Evolutionary conservation across 139 green algal genomes (phyloP).

Genomic region (Pseudopediastrum boryanum): DNA sequence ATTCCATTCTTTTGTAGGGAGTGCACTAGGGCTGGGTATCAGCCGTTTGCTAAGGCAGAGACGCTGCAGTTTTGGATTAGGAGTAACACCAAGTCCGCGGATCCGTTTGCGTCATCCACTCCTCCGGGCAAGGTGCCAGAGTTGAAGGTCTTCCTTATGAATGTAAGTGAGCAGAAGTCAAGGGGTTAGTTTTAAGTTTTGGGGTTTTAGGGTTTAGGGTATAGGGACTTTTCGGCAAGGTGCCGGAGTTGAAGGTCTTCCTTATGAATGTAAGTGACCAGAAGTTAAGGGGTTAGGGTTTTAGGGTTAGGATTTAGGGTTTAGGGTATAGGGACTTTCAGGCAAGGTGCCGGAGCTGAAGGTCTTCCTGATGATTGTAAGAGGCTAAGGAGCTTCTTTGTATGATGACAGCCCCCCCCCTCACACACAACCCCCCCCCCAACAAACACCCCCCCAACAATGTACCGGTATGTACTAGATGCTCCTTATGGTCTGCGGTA

Average conservation of each 20-base stretch:
- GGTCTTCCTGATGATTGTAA: constrained; percentile 29
- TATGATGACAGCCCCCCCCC: no score
- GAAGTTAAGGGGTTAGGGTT: no score
- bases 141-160: constrained; percentile 30
- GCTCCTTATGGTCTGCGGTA: no score
- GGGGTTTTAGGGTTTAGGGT: no score
- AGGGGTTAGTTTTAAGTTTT: no score
- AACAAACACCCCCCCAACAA: no score
- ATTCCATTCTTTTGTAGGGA: constrained; percentile 7
- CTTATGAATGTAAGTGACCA: constrained; percentile 28
- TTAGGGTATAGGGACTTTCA: background rate
- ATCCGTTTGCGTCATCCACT: constrained; percentile 21
- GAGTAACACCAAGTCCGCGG: constrained; percentile 6
- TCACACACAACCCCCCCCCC: no score
- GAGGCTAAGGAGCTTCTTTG: no score
- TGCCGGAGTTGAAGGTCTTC: constrained; percentile 27
- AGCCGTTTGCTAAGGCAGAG: constrained; percentile 17
- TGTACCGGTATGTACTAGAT: no score
- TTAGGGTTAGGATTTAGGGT: no score
- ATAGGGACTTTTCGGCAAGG: background rate
- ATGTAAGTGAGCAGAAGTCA: no score
- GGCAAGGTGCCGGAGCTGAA: constrained; percentile 21
- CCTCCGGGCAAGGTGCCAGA: constrained; percentile 6
- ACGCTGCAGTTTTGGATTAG: constrained; percentile 12
- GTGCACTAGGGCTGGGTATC: constrained; percentile 13